Evolutionary conservation across 2,329 filamentous ascomycete species (phyloP).

Genomic region (Cladosporium velox): DNA sequence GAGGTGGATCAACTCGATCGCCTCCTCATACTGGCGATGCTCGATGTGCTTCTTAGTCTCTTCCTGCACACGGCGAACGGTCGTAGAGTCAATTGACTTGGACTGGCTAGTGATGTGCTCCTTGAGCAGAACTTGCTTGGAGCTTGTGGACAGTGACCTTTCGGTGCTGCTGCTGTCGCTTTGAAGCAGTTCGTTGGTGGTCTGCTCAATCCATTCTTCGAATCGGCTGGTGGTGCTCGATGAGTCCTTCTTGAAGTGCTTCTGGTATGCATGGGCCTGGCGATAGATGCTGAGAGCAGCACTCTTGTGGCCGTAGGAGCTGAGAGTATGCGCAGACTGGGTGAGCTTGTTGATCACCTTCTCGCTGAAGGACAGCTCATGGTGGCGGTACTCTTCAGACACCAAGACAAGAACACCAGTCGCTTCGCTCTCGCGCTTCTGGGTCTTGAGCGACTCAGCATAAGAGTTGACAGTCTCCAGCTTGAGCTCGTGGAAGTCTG

Average conservation of each 20-base stretch:
- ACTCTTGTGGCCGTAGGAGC: conserved; percentile 47
- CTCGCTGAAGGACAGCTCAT: conserved; percentile 36
- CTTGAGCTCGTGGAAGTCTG: conserved; percentile 52
- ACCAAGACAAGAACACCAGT: conserved; percentile 49
- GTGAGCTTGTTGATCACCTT: conserved; percentile 34
- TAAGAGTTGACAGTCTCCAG: conserved; percentile 51
- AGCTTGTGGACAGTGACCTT: conserved; percentile 44
- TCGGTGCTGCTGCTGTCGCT: conserved; percentile 41
- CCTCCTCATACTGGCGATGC: conserved; percentile 51
- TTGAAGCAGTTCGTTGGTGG: conserved; percentile 47
- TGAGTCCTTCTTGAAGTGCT: conserved; percentile 37
- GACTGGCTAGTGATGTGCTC: conserved; percentile 41
- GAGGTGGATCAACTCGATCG: conserved; percentile 48
- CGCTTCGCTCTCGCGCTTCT: conserved; percentile 49
- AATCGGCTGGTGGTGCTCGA: conserved; percentile 44
- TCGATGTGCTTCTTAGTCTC: conserved; percentile 47
- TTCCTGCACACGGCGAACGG: conserved; percentile 45
- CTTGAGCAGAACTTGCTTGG: conserved; percentile 49
- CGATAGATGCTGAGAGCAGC: conserved; percentile 53
- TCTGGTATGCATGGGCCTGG: conserved; percentile 37
- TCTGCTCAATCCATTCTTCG: conserved; percentile 45
- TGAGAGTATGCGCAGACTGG: conserved; percentile 50
- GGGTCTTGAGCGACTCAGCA: conserved; percentile 49
- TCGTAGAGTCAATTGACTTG: conserved; percentile 42
- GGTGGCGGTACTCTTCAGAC: conserved; percentile 54